Conservation (phyloP, 495 filamentous ascomycete species). For the Talaromyces liani region DNA sequence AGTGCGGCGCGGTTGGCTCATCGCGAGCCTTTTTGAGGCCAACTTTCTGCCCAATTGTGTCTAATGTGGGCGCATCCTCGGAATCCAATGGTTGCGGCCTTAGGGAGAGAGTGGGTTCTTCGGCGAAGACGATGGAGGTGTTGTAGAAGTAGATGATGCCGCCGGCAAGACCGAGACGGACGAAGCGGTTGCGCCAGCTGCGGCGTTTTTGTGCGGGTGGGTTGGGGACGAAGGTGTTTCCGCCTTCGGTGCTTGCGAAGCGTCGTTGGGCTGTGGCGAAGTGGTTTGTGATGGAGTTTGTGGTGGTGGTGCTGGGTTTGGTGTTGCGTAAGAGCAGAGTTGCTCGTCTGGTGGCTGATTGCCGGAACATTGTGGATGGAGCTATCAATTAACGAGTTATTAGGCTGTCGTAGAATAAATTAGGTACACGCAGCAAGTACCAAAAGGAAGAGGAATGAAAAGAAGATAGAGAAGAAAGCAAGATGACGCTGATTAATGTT, state of each 20-base stretch:
- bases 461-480: neutral
- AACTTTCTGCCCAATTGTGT: neutral
- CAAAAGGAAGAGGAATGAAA: neutral
- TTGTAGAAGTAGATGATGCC: slow-evolving; percentile 89
- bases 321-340: slow-evolving; percentile 4
- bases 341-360: slow-evolving; percentile 6
- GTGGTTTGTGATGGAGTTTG: slow-evolving; percentile 24
- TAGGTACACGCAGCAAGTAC: neutral
- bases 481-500: slow-evolving; percentile 2
- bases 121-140: slow-evolving; percentile 77
- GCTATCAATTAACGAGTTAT: neutral
- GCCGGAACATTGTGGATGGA: slow-evolving; percentile 4
- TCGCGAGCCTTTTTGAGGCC: neutral
- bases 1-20: neutral
- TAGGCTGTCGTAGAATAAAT: neutral
- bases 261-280: slow-evolving; percentile 40
- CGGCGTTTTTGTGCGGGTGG: slow-evolving; percentile 56
- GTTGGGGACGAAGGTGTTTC: slow-evolving; percentile 13
- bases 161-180: slow-evolving; percentile 67
- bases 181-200: slow-evolving; percentile 72
- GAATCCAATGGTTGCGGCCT: neutral
- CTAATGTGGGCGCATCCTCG: neutral
- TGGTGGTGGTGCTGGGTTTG: neutral
- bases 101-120: slow-evolving; percentile 51
- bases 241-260: slow-evolving; percentile 56